Evolutionary conservation across 1,284 basidiomycete genomes (phyloP).

Genomic region (Ceratobasidium sp.): DNA sequence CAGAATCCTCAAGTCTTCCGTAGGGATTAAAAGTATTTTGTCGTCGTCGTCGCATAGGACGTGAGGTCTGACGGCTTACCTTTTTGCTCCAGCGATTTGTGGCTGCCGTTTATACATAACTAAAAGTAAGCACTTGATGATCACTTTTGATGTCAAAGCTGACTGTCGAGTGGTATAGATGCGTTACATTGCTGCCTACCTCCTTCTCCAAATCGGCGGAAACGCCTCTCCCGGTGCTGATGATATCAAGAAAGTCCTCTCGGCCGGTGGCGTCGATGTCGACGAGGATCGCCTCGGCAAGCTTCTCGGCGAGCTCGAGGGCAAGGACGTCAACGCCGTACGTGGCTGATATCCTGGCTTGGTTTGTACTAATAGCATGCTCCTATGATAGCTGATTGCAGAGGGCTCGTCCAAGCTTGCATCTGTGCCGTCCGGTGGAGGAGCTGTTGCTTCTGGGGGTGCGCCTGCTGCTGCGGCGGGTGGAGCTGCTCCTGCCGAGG

Average conservation of each 20-base stretch:
- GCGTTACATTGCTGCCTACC: conserved; percentile 98
- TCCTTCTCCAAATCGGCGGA: conserved; percentile 96
- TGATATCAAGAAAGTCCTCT: conserved; percentile 92
- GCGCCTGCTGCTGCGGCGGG: conserved; percentile 67
- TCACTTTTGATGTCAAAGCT: neutral
- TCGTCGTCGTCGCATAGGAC: neutral
- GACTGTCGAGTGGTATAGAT: conserved; percentile 69
- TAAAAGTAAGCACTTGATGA: conserved; percentile 19
- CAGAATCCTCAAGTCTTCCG: conserved; percentile 92
- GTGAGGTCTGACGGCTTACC: conserved; percentile 21
- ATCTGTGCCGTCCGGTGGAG: conserved; percentile 91
- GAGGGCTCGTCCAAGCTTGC: conserved; percentile 95
- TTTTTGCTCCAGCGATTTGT: conserved; percentile 80
- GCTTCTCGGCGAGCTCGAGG: conserved; percentile 92
- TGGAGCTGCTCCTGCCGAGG: conserved; percentile 72
- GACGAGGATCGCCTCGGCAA: conserved; percentile 87
- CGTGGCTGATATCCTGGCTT: conserved; percentile 51
- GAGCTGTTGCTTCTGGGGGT: conserved; percentile 66
- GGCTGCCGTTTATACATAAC: conserved; percentile 69
- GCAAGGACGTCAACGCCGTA: conserved; percentile 90
- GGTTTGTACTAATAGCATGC: conserved; percentile 17
- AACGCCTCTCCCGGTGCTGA: conserved; percentile 88
- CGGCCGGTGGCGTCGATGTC: conserved; percentile 88
- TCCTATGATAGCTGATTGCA: conserved; percentile 77
- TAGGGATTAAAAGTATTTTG: conserved; percentile 83